phyloP scores from a whole-genome alignment of 2,329 filamentous ascomycete species.

The Zymoseptoria passerinii region DNA sequence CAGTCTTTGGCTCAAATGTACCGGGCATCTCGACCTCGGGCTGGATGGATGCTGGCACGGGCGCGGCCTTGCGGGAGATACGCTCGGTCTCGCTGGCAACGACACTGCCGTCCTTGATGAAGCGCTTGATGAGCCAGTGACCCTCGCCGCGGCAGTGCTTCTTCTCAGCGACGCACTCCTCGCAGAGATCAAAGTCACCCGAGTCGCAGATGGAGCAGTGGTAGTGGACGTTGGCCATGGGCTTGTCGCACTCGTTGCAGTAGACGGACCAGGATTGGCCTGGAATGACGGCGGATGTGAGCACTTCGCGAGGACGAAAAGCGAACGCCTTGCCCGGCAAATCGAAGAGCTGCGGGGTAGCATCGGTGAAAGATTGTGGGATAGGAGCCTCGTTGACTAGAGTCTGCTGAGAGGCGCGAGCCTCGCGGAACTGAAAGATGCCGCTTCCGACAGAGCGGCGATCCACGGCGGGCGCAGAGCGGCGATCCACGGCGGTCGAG shows the following conservation, averaged over 20 bases:
- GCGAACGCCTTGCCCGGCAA: conserved; percentile 22
- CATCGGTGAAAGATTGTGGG: conserved; percentile 32
- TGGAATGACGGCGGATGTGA: conserved; percentile 26
- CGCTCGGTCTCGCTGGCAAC: conserved; percentile 80
- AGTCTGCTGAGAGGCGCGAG: conserved; percentile 25
- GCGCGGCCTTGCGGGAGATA: conserved; percentile 39
- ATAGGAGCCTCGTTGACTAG: conserved; percentile 30
- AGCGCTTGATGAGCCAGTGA: conserved; percentile 94
- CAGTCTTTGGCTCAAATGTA: conserved; percentile 36
- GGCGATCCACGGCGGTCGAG: conserved; percentile 23
- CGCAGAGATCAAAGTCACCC: conserved; percentile 91
- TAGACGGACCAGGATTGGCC: conserved; percentile 64
- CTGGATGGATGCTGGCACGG: conserved; percentile 17
- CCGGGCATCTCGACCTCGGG: conserved; percentile 35
- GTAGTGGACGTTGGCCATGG: conserved; percentile 76
- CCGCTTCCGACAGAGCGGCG: conserved; percentile 28
- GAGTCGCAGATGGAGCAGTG: conserved; percentile 91
- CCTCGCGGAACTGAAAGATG: conserved; percentile 33
- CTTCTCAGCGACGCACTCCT: conserved; percentile 65
- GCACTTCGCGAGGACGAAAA: conserved; percentile 34
- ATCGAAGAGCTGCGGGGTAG: conserved; percentile 19
- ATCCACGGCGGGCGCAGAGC: conserved; percentile 23
- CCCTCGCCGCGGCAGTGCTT: conserved; percentile 66
- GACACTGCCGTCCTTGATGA: conserved; percentile 67
- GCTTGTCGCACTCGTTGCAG: conserved; percentile 81